A percentile compares a stretch with the other conserved stretches of the same genome.
Conservation (phyloP, 2,329 filamentous ascomycete species). For the Stagonosporopsis rhizophila region DNA sequence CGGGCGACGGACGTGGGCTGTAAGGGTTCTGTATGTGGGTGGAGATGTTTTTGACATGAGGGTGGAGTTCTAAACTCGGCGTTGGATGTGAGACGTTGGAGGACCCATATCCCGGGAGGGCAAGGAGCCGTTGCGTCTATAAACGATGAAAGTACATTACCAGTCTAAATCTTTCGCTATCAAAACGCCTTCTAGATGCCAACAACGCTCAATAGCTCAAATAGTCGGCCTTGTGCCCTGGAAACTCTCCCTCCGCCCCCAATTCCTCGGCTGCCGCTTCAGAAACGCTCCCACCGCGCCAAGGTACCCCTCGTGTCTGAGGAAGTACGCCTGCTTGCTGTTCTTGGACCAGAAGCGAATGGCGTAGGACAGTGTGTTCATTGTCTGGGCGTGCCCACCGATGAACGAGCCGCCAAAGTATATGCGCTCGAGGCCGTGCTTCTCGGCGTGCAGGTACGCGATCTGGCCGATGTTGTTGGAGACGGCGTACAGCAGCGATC, state of each 20-base stretch:
- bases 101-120: no score
- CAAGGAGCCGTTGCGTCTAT: background rate
- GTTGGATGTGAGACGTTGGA: background rate
- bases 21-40: background rate
- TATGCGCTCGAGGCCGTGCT: constrained; percentile 88
- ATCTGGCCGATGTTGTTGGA: constrained; percentile 98
- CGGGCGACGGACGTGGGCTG: background rate
- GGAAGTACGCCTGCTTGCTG: constrained; percentile 91
- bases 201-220: constrained; percentile 4
- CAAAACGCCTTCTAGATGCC: constrained; percentile 2
- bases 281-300: constrained; percentile 94
- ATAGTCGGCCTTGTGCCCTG: constrained; percentile 52
- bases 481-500: constrained; percentile 91
- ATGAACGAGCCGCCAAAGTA: constrained; percentile 99
- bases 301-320: constrained; percentile 94
- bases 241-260: constrained; percentile 83
- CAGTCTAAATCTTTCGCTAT: background rate
- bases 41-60: background rate
- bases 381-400: constrained; percentile 93
- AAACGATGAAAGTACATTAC: background rate
- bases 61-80: background rate
- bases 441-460: constrained; percentile 94
- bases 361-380: constrained; percentile 95
- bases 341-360: constrained; percentile 98
- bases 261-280: constrained; percentile 87